These are phyloP conservation scores for Fusarium xylarioides DNA, from an alignment of 2,329 filamentous ascomycete species.

Conservation along the genomic window DNA sequence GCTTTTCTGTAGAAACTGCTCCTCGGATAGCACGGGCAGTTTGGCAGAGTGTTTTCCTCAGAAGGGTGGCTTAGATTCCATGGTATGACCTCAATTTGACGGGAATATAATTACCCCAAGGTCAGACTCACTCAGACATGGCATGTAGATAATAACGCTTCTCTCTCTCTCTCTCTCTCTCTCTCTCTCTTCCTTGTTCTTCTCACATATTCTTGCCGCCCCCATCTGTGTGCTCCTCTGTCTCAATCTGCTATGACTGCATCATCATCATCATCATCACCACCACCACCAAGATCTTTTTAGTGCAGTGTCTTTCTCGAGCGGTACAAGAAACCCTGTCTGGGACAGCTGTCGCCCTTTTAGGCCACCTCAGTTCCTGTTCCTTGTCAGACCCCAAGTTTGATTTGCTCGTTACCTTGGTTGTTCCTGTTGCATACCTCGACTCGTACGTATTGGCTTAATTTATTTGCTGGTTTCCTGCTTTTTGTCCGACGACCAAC, in stretches of 20 bases:
- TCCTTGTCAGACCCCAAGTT: conserved; percentile 1
- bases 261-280: background rate
- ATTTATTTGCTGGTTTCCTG: conserved; percentile 6
- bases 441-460: conserved; percentile 4
- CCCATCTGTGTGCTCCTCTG: background rate
- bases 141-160: conserved; percentile 6
- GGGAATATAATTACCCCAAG: conserved; percentile 21
- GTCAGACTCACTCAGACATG: background rate
- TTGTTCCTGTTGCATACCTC: conserved; percentile 3
- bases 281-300: background rate
- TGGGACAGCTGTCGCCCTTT: conserved; percentile 5
- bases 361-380: conserved; percentile 12
- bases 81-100: conserved; percentile 9
- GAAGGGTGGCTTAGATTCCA: conserved; percentile 4
- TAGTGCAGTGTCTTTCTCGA: conserved; percentile 1
- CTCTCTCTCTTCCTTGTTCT: background rate
- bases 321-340: conserved; percentile 28
- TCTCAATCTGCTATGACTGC: conserved; percentile 11
- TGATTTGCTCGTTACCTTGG: background rate
- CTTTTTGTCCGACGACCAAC: background rate
- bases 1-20: background rate
- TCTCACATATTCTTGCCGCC: background rate
- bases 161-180: background rate
- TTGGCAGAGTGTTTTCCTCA: background rate
- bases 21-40: conserved; percentile 16